Evolutionary conservation across 768 basidiomycete species (phyloP).

Genomic region (Lanmaoa rubissima): DNA sequence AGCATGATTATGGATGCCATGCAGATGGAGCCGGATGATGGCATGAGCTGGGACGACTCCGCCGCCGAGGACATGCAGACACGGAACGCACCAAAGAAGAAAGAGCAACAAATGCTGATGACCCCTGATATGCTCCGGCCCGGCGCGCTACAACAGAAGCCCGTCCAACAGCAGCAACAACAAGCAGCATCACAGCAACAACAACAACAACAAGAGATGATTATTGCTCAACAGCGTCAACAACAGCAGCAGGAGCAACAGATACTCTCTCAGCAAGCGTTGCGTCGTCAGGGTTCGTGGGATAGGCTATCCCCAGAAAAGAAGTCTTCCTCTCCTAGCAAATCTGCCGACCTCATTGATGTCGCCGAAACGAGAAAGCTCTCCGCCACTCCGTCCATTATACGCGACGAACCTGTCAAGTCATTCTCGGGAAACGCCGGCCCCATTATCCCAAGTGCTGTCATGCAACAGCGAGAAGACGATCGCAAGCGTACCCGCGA

Average conservation of each 20-base stretch:
- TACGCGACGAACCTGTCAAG: conserved; percentile 48
- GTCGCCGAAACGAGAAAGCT: conserved; percentile 73
- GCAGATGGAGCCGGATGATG: conserved; percentile 73
- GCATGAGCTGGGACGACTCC: conserved; percentile 84
- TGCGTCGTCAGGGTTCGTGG: conserved; percentile 47
- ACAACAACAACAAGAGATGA: conserved; percentile 22
- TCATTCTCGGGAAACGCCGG: conserved; percentile 12
- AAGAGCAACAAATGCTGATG: conserved; percentile 17
- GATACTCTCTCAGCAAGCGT: conserved; percentile 24
- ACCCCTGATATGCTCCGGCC: conserved; percentile 39
- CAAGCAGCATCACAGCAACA: too few relatives aligned
- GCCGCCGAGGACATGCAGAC: conserved; percentile 52
- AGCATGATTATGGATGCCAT: conserved; percentile 30
- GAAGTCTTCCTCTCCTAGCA: conserved; percentile 24
- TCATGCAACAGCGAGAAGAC: conserved; percentile 49
- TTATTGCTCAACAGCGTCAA: conserved; percentile 35
- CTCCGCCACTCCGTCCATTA: conserved; percentile 75
- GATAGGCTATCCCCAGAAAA: conserved; percentile 43
- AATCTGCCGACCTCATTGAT: conserved; percentile 62
- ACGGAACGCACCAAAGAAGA: conserved; percentile 28
- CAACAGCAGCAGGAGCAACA: conserved; percentile 36
- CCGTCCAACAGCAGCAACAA: conserved; percentile 10
- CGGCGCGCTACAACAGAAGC: conserved; percentile 28
- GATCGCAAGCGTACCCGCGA: conserved; percentile 53
- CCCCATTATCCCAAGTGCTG: conserved; percentile 38